These are phyloP conservation scores for Tausonia pullulans DNA, from an alignment of 1,284 basidiomycete genomes.

Conservation along the genomic window DNA sequence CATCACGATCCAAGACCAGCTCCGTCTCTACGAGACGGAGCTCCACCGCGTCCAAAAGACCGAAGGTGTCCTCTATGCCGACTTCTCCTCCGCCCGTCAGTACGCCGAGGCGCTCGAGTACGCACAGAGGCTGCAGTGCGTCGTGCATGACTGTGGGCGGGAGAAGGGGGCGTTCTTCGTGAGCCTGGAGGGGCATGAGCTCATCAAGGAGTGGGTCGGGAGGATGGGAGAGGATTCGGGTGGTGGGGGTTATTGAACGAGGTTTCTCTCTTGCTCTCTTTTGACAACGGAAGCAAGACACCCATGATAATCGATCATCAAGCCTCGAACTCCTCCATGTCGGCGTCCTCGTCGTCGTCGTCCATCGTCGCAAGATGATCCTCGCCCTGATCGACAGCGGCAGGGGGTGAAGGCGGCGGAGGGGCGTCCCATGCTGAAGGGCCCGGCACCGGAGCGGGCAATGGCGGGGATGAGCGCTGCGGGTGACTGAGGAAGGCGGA, in stretches of 20 bases:
- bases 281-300: no score
- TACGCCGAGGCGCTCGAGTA: constrained; percentile 79
- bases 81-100: constrained; percentile 73
- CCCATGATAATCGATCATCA: no score
- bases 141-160: constrained; percentile 54
- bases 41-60: constrained; percentile 78
- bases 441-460: no score
- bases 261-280: no score
- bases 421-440: background rate
- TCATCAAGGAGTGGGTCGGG: constrained; percentile 50
- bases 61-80: constrained; percentile 73
- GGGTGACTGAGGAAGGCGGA: no score
- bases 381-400: no score
- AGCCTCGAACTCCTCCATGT: no score
- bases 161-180: constrained; percentile 71
- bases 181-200: constrained; percentile 62
- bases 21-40: constrained; percentile 95
- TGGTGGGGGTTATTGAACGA: background rate
- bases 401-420: no score
- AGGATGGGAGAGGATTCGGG: constrained; percentile 4
- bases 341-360: no score
- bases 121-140: constrained; percentile 65
- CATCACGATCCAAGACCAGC: constrained; percentile 95
- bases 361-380: no score
- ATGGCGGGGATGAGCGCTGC: no score